phyloP scores from a whole-genome alignment of 208 protist species.

The Tritrichomonas foetus region DNA sequence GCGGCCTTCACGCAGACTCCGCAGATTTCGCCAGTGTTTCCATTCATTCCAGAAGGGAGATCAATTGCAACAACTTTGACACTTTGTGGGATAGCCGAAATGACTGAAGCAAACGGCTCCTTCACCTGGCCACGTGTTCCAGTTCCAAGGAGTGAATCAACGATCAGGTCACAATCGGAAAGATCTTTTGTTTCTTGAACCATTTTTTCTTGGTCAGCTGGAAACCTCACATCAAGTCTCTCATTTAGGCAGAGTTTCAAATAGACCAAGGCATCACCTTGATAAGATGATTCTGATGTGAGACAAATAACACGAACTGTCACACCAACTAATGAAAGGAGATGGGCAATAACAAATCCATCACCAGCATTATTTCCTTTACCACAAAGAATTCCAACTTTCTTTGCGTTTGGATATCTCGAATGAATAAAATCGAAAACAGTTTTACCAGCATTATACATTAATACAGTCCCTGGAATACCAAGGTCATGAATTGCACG shows the following conservation, averaged over 20 bases:
- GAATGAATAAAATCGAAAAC: background rate
- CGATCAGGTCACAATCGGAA: background rate
- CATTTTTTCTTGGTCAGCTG: background rate
- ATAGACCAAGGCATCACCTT: background rate
- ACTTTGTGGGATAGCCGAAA: background rate
- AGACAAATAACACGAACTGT: background rate
- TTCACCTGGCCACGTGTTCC: constrained; percentile 11
- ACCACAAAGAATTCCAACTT: background rate
- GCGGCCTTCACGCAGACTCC: background rate
- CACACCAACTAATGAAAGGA: background rate
- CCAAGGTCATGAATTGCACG: constrained; percentile 38
- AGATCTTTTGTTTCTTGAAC: background rate
- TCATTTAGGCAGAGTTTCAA: background rate
- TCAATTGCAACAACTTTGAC: background rate
- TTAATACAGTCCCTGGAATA: background rate
- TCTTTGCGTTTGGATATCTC: background rate
- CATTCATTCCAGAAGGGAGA: constrained; percentile 39
- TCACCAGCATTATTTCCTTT: constrained; percentile 38
- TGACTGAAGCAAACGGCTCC: constrained; percentile 13
- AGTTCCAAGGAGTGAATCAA: constrained; percentile 1
- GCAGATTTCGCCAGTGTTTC: constrained; percentile 33
- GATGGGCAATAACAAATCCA: background rate
- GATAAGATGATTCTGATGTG: background rate
- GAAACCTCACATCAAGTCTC: background rate
- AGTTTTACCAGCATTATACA: constrained; percentile 29